Base-by-base conservation (phyloP, 2,329 filamentous ascomycete genomes). In the Claviceps humidiphila region DNA sequence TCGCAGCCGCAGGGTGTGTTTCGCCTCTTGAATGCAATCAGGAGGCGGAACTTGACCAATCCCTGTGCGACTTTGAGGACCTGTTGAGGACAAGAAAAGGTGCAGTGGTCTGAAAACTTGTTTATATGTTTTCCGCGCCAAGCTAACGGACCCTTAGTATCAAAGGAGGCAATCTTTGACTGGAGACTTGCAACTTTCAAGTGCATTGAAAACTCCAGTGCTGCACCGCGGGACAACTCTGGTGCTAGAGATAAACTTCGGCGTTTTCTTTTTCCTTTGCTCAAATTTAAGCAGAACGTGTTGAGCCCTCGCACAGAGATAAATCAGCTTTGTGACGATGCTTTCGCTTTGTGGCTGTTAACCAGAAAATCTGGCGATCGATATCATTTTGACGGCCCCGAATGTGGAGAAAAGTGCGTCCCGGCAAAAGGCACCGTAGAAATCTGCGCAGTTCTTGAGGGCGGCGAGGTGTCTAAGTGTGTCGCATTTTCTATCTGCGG, bases 191-290 rank as follows among this genome's bases (percentile, higher is more conserved):
- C 42, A 24, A 43, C 42, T 7, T 14, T 43, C 11, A 14, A 43
- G 42, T 43, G 42, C 20, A 8, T 43, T 14, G 20, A 43, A 14
- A 24, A 0, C 42, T 43, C 2, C 20, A 24, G 2, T 43, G 5
- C 41, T 6, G 13, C 2, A 7, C 4, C 20, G 4, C 1, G 0
- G 1, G 42, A 24, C 42, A 20, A 8, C 6, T 14, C 42, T 3
- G 0, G 0, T 14, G 20, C 42, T 14, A 20, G 5, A 14, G 6
- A 1, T 6, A 1, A 24, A 22, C 8, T 43, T 3, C 3, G 13
- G 20, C 3, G 1, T 7, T 7, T 24, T 24, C 11, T 43, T 43
- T 3, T 5, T 13, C 41, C 9, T 1, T 14, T 43, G 11, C 5
- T 24, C 5, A 24, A 22, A 22, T 22, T 22, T 22, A 3, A 3